Base-by-base conservation (phyloP, 257 asterid species). In the Penstemon eatonii region DNA sequence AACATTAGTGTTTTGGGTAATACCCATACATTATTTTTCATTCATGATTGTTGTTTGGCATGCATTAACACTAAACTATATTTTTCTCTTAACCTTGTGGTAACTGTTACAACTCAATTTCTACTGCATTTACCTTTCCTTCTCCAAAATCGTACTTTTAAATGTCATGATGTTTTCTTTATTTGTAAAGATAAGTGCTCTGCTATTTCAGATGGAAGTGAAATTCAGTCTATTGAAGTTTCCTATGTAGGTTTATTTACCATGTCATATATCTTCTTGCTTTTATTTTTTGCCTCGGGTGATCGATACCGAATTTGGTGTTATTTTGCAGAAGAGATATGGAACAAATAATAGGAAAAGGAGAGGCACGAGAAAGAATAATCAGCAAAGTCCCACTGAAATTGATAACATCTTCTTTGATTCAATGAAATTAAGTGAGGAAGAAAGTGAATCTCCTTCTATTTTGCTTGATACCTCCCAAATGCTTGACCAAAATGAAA, bases 321-420 rank as follows among this genome's bases (percentile, higher is more conserved):
- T 56, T 73, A 49, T 73, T 78, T 64, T 79, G 69, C 71, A 84
- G 87, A 82, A 70, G 73, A 78, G 85, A 71, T 67, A 73, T 71
- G 80, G 78, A 67, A 53, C 19, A 67, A 10, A 15, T 60, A 63
- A 77, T 25, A 86, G 83, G 38, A 88, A 77, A 79, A 79, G 71
- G 71, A 87, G 81, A 65, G 72, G 75, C 58, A 38, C 67, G 43
- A 85, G 75, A 66, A 85, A 77, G 82, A 82, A 63, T 36, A 73
- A 47, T 71, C 76, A 51, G 51, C 68, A 25, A 70, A 59, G 19
- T 25, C 56, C 25, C 58, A 52, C 68, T 33, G 80, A 76, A 54
- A 54, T 67, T 47, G 76, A 68, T 49, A 67, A 65, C 66, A 60
- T 43, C 61, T 47, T 66, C 71, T 68, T 52, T 58, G 73, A 76